phyloP scores from a whole-genome alignment of 2,329 filamentous ascomycete species.

The Claviceps sp. region DNA sequence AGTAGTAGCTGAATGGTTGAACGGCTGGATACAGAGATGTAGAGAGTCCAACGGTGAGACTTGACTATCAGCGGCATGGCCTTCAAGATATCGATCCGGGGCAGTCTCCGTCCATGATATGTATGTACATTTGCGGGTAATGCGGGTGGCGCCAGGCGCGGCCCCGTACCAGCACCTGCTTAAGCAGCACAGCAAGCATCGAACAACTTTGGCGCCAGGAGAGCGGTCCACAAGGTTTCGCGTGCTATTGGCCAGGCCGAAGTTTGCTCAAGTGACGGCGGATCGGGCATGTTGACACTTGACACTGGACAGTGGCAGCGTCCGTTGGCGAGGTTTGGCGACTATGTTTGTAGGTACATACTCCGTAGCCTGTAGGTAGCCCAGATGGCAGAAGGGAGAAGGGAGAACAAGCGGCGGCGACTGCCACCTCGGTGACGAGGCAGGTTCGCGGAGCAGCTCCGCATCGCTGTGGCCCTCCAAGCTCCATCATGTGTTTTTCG shows the following conservation, averaged over 20 bases:
- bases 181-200: background rate
- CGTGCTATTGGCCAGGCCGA: background rate
- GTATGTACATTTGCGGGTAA: background rate
- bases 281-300: background rate
- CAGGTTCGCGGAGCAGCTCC: background rate
- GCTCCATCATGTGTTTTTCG: too few species aligned
- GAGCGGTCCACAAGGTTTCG: background rate
- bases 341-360: too few species aligned
- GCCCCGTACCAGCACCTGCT: background rate
- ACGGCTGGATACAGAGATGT: too few species aligned
- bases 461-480: background rate
- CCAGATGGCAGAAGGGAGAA: background rate
- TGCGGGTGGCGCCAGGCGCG: background rate
- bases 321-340: too few species aligned
- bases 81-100: background rate
- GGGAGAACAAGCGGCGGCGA: background rate
- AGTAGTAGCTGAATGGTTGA: too few species aligned
- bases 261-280: background rate
- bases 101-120: background rate
- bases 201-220: background rate
- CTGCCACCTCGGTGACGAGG: constrained; percentile 2
- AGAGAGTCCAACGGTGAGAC: background rate
- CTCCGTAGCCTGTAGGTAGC: too few species aligned
- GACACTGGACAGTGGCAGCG: too few species aligned
- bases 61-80: background rate